A percentile compares a stretch with the other conserved stretches of the same genome.
Evolutionary conservation across 371 early-diverging fungal genomes (phyloP).

Genomic region (Apophysomyces ossiformis): DNA sequence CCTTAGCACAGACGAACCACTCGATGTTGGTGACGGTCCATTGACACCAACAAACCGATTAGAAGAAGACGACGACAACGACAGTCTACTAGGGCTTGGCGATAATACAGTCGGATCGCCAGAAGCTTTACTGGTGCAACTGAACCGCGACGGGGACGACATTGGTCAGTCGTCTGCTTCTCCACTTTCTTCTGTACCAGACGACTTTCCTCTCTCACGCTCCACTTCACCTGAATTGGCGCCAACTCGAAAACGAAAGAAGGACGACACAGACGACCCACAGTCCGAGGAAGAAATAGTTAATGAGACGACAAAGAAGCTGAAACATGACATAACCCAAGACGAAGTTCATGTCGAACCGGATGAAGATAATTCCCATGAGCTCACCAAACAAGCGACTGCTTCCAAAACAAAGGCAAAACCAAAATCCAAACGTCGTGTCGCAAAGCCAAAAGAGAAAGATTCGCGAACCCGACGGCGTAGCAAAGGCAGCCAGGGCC

Average conservation of each 20-base stretch:
- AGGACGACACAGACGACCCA: not conserved
- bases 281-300: not conserved
- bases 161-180: conserved; percentile 10
- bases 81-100: not conserved
- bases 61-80: conserved; percentile 1
- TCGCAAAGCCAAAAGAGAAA: conserved; percentile 24
- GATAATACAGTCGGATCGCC: not conserved
- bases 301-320: not conserved
- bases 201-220: conserved; percentile 15
- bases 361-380: conserved; percentile 9
- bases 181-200: conserved; percentile 13
- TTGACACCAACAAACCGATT: not conserved
- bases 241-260: conserved; percentile 7
- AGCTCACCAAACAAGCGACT: conserved; percentile 16
- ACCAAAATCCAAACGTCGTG: conserved; percentile 17
- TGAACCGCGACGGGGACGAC: not conserved
- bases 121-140: not conserved
- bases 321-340: not conserved
- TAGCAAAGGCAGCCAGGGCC: conserved; percentile 20
- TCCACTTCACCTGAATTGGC: conserved; percentile 11
- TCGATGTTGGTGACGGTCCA: conserved; percentile 1
- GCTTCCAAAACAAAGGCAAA: conserved; percentile 15
- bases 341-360: not conserved
- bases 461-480: conserved; percentile 2
- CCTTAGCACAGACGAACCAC: not conserved